Conservation (phyloP, 1,139 yeast species). For the Geotrichum bryndzae region DNA sequence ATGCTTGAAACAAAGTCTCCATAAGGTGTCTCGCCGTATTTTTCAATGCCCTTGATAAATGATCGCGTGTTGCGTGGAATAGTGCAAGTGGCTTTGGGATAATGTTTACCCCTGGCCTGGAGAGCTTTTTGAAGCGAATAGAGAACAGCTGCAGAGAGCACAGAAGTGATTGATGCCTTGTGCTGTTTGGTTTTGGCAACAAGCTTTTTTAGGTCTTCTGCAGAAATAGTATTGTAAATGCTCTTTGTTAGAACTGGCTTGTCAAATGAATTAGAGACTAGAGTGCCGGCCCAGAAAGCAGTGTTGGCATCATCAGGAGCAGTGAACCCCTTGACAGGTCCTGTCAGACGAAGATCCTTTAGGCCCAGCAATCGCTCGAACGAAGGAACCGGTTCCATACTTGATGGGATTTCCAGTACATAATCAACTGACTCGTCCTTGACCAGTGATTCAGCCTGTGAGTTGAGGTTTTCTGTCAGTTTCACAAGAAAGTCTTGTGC, state of each 20-base stretch:
- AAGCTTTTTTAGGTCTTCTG: background rate
- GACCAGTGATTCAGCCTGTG: background rate
- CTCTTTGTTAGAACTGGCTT: background rate
- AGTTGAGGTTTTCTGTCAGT: conserved; percentile 2
- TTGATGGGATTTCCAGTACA: background rate
- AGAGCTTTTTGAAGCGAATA: conserved; percentile 1
- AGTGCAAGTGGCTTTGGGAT: background rate
- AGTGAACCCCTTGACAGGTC: background rate
- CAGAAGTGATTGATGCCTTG: background rate
- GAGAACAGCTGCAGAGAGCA: background rate
- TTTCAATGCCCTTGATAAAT: background rate
- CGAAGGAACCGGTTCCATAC: background rate
- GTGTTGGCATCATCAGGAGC: background rate
- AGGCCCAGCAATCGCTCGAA: conserved; percentile 9
- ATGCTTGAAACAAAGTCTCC: conserved; percentile 3
- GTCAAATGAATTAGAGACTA: background rate
- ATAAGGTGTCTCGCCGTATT: background rate
- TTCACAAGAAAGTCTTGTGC: conserved; percentile 1
- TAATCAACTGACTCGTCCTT: background rate
- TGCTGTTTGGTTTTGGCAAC: background rate
- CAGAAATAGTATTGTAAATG: background rate
- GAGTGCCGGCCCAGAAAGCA: conserved; percentile 6
- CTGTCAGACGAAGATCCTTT: background rate
- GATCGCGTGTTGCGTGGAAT: conserved; percentile 1
- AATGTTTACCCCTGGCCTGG: background rate